Evolutionary conservation across 805 yeast genomes (phyloP), one percentile per base, ranked within the genome.

Genomic region (Myxozyma neotropica): DNA sequence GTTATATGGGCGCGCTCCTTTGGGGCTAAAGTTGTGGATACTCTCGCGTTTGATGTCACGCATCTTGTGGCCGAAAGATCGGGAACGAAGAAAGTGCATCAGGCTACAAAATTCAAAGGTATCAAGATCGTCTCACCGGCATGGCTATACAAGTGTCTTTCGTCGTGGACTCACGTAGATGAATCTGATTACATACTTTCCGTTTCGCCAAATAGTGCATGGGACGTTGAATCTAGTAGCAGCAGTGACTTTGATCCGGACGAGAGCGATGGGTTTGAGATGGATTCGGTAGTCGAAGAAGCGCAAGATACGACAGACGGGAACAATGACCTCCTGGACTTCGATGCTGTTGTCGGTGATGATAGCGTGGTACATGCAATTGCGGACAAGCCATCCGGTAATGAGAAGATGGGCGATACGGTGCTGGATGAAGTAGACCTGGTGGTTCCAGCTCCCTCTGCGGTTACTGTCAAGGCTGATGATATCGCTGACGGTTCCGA

Each of bases 1-100:
- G 97, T 92, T 1, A 83, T 86, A 23, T 93, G 98, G 97, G 88
- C 93, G 12, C 81, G 82, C 51, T 89, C 92, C 55, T 93, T 93
- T 78, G 99, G 99, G 0, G 97, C 96, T 0, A 78, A 78, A 1
- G 91, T 93, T 6, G 87, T 87, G 0, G 78, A 84, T 2, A 91
- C 89, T 58, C 85, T 88, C 24, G 78, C 81, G 47, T 82, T 83
- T 17, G 76, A 82, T 0, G 92, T 95, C 2, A 94, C 98, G 0
- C 99, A 93, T 73, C 88, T 93, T 2, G 85, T 93, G 17, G 89
- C 97, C 43, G 82, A 61, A 36, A 44, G 59, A 53, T 49, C 91
- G 0, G 85, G 86, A 19, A 94, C 99, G 0, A 81, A 83, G 68
- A 93, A 93, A 71, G 96, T 92, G 8, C 80, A 92, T 47, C 80